Evolutionary conservation across 106 monocot species (phyloP).

Genomic region (Dioscorea alata): DNA sequence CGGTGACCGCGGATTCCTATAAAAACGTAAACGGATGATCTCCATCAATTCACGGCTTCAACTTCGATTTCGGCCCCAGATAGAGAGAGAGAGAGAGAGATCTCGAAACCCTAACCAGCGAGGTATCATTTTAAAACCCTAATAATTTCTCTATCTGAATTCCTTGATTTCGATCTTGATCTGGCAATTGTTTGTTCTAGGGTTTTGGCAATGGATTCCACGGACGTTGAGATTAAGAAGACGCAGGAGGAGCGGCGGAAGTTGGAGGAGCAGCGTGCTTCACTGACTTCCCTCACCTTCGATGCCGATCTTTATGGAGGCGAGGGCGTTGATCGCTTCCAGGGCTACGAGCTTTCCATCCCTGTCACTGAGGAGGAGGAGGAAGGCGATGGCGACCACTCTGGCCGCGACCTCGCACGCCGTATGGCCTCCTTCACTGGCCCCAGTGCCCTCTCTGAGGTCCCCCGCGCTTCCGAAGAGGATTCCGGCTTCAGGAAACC

Average conservation of each 20-base stretch:
- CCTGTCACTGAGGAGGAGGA: conserved; percentile 75
- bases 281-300: conserved; percentile 61
- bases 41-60: too few species aligned
- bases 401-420: conserved; percentile 37
- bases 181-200: not conserved
- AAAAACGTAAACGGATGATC: too few species aligned
- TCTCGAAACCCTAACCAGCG: too few species aligned
- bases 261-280: conserved; percentile 68
- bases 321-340: conserved; percentile 49
- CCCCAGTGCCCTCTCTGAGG: conserved; percentile 46
- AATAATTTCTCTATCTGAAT: not conserved
- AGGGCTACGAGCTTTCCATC: conserved; percentile 83
- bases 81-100: too few species aligned
- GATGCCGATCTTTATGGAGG: conserved; percentile 87
- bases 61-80: too few species aligned
- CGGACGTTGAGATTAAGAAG: conserved; percentile 67
- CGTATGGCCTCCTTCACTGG: conserved; percentile 74
- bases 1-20: too few species aligned
- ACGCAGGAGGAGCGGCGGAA: conserved; percentile 80
- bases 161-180: not conserved
- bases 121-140: not conserved
- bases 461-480: conserved; percentile 51
- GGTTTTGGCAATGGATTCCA: conserved; percentile 31
- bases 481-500: conserved; percentile 56
- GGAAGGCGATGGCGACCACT: conserved; percentile 31